Base-by-base conservation (phyloP, 805 yeast species). In the Geotrichum ghanense region DNA sequence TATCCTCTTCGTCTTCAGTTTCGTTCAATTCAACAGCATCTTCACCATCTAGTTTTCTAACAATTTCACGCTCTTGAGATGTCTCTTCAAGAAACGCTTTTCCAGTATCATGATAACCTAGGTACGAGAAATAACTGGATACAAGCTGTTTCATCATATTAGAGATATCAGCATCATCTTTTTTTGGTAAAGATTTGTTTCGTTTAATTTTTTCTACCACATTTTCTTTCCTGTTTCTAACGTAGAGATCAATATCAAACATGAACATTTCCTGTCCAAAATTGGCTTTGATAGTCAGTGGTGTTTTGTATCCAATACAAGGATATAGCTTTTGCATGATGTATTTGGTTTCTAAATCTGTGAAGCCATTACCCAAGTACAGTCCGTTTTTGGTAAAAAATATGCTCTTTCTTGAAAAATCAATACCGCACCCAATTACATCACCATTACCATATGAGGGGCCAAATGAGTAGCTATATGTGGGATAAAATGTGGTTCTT, bases 331-430 rank as follows among this genome's bases (percentile, higher is more conserved):
- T n/a, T n/a, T n/a, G 76, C 51, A 3, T 64, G 58, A 23, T 61
- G 56, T 26, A 19, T 12, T 21, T 7, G 14, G 63, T 62, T 21
- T 68, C 61, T 14, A 75, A 55, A 49, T 75, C 72, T 3, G 63
- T 62, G 51, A 78, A 78, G 2, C 81, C 81, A 34, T 69, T 66
- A 0, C 81, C 83, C 41, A 78, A 58, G 35, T 62, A 66, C 2
- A 83, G 71, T 1, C 96, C 97, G 63, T 89, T 88, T 59, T 83
- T 81, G 0, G 96, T 88, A 52, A 77, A 76, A 55, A 88, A 89
- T 2, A 86, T 71, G 0, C 78, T 65, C 39, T 76, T 72, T 37
- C 74, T 75, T 14, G 73, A 67, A 54, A 76, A 82, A 65, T 88
- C 82, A 21, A 87, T 72, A 3, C 96, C 96, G 62, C 89, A 82